Percentiles rank a stretch among this genome's conserved stretches.
phyloP scores from a whole-genome alignment of 495 filamentous ascomycete species.

The Podospora sp. region DNA sequence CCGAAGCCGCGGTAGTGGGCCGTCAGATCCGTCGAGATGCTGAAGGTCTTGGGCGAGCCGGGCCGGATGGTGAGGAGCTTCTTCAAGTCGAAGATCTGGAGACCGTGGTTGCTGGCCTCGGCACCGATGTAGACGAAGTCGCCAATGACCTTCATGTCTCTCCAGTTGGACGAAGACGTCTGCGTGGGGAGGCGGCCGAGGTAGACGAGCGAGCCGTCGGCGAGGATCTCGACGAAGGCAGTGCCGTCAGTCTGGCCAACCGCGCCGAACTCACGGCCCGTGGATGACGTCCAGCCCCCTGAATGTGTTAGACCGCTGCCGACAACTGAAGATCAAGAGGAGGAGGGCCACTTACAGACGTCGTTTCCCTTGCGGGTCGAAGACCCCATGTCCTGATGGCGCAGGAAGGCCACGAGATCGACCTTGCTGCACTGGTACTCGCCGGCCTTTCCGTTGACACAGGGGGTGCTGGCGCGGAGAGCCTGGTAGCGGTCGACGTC shows the following conservation, averaged over 20 bases:
- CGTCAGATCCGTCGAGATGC: slow-evolving; percentile 28
- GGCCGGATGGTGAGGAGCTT: slow-evolving; percentile 36
- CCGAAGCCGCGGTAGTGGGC: slow-evolving; percentile 30
- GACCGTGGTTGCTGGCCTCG: slow-evolving; percentile 46
- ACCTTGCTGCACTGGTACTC: slow-evolving; percentile 27
- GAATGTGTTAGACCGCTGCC: neutral
- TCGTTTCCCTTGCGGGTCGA: slow-evolving; percentile 24
- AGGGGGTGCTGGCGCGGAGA: neutral
- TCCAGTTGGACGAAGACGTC: slow-evolving; percentile 42
- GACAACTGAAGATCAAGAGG: neutral
- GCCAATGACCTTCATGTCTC: slow-evolving; percentile 49
- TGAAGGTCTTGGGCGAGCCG: slow-evolving; percentile 26
- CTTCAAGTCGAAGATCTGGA: slow-evolving; percentile 54
- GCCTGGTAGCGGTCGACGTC: slow-evolving; percentile 21
- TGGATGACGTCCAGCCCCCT: slow-evolving; percentile 47
- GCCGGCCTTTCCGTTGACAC: slow-evolving; percentile 27
- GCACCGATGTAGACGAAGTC: slow-evolving; percentile 50
- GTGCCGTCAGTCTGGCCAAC: slow-evolving; percentile 53
- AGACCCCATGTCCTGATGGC: slow-evolving; percentile 29
- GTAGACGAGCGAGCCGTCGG: slow-evolving; percentile 45
- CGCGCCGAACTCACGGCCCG: slow-evolving; percentile 50
- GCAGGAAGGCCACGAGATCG: slow-evolving; percentile 22
- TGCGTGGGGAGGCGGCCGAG: slow-evolving; percentile 50
- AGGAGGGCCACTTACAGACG: slow-evolving; percentile 15
- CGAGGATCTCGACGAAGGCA: slow-evolving; percentile 48